Conservation (phyloP, 306 rosid species). For the Rosa persica region DNA sequence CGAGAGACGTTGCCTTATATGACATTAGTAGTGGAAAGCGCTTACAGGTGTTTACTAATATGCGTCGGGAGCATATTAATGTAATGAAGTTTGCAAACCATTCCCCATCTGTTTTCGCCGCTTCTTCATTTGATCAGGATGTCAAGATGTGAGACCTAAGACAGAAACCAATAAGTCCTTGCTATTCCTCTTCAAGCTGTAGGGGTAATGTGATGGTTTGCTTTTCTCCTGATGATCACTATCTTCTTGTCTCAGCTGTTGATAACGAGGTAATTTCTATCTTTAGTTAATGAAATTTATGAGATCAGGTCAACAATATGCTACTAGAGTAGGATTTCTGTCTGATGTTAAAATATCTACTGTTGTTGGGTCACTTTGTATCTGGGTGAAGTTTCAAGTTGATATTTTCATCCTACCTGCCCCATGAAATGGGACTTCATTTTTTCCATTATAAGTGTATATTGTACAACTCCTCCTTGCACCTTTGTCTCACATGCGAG, state of each 20-base stretch:
- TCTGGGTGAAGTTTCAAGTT: not conserved
- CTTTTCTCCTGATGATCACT: slow-evolving; percentile 90
- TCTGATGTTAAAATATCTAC: slow-evolving; percentile 4
- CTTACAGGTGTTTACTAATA: slow-evolving; percentile 65
- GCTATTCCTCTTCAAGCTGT: slow-evolving; percentile 73
- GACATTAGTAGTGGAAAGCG: slow-evolving; percentile 67
- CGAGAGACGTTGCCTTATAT: slow-evolving; percentile 79
- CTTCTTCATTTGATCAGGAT: slow-evolving; percentile 83
- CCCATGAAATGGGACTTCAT: not conserved
- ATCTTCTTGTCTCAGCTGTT: slow-evolving; percentile 79
- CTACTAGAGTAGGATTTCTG: not conserved
- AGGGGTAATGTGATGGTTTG: slow-evolving; percentile 92
- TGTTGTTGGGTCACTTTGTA: not conserved
- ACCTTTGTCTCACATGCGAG: not conserved
- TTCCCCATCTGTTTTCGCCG: slow-evolving; percentile 74
- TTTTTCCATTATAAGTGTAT: not conserved
- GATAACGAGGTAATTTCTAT: slow-evolving; percentile 68
- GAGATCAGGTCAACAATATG: not conserved
- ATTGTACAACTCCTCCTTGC: not conserved
- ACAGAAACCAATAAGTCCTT: slow-evolving; percentile 64
- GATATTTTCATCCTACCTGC: not conserved
- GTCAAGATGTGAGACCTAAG: slow-evolving; percentile 92
- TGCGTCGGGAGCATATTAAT: slow-evolving; percentile 82
- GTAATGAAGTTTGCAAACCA: slow-evolving; percentile 80
- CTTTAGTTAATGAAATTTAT: slow-evolving; percentile 2